Evolutionary conservation across 192 early-diverging fungal species (phyloP).

Genomic region (Fimicolochytrium jonesii): DNA sequence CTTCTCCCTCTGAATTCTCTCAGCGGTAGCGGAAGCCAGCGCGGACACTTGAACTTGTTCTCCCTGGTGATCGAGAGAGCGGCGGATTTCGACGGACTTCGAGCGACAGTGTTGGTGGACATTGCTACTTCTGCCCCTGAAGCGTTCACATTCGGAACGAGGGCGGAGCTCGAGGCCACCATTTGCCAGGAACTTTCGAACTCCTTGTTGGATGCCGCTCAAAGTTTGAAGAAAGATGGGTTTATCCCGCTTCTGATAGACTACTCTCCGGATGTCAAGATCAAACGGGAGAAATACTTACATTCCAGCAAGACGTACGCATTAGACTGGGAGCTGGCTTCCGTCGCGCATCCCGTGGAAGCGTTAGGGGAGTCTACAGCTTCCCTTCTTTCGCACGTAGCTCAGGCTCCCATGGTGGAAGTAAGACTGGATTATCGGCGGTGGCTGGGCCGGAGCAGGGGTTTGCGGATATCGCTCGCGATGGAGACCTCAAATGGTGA

Average conservation of each 20-base stretch:
- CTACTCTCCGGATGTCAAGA: not conserved
- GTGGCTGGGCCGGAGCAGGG: not conserved
- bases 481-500: conserved; percentile 4
- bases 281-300: not conserved
- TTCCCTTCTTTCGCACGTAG: not conserved
- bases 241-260: conserved; percentile 10
- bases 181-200: not conserved
- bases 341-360: not conserved
- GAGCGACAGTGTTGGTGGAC: conserved; percentile 13
- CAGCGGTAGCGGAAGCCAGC: not conserved
- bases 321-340: not conserved
- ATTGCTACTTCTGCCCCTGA: no score
- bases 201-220: not conserved
- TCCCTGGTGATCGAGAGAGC: conserved; percentile 12
- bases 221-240: not conserved
- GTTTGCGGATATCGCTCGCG: not conserved
- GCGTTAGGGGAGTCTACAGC: not conserved
- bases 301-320: not conserved
- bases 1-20: no score
- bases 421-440: conserved; percentile 10
- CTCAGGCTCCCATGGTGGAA: conserved; percentile 6
- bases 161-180: no score
- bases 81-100: conserved; percentile 13
- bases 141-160: no score
- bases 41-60: not conserved